These are phyloP conservation scores for Jatropha multifida DNA, from an alignment of 441 rosid species.

Conservation along the genomic window DNA sequence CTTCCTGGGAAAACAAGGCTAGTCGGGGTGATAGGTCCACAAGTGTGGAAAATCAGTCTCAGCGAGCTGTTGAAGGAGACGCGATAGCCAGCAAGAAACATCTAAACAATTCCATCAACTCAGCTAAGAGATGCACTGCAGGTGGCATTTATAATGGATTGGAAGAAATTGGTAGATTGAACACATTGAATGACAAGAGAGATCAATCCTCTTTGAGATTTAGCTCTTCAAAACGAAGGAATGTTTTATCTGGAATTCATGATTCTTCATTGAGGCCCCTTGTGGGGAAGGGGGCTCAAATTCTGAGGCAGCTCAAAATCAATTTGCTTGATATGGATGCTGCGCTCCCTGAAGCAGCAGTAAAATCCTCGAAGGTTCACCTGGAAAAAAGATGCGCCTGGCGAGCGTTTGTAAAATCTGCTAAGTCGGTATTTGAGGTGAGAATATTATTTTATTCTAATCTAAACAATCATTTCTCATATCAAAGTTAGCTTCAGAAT, in stretches of 20 bases:
- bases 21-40: slow-evolving; percentile 18
- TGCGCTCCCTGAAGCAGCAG: slow-evolving; percentile 47
- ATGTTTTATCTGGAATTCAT: slow-evolving; percentile 31
- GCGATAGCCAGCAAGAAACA: slow-evolving; percentile 8
- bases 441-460: slow-evolving; percentile 10
- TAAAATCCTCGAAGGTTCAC: slow-evolving; percentile 41
- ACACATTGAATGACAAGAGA: slow-evolving; percentile 21
- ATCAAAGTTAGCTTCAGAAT: neutral
- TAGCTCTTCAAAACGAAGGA: slow-evolving; percentile 27
- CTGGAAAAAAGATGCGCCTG: slow-evolving; percentile 40
- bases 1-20: slow-evolving; percentile 21
- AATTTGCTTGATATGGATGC: slow-evolving; percentile 65
- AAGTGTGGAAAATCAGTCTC: slow-evolving; percentile 12
- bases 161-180: slow-evolving; percentile 24
- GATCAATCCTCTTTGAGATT: slow-evolving; percentile 24
- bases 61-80: neutral
- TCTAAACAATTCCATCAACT: slow-evolving; percentile 15
- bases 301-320: slow-evolving; percentile 45
- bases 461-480: neutral
- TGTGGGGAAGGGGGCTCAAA: slow-evolving; percentile 38
- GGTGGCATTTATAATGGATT: slow-evolving; percentile 24
- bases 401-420: slow-evolving; percentile 52
- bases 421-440: slow-evolving; percentile 55
- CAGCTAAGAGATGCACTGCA: slow-evolving; percentile 18
- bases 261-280: slow-evolving; percentile 41